These are phyloP conservation scores for Penicillium psychrofluorescens DNA, from an alignment of 495 filamentous ascomycete genomes.

Conservation along the genomic window DNA sequence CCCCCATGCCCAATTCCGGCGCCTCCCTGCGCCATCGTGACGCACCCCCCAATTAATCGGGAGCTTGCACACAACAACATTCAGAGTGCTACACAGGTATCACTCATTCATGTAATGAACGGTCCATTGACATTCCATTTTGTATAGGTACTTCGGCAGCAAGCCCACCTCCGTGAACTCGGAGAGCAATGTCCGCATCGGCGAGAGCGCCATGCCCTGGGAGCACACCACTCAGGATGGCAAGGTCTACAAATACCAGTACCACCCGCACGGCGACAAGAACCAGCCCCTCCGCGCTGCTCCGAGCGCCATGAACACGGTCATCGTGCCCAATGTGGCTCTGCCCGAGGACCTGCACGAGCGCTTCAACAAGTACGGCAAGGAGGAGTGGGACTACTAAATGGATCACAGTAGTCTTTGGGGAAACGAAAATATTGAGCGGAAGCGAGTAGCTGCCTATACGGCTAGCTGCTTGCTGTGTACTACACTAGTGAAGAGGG, in stretches of 20 bases:
- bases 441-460: slow-evolving; percentile 25
- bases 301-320: slow-evolving; percentile 87
- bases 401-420: slow-evolving; percentile 8
- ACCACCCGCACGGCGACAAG: slow-evolving; percentile 83
- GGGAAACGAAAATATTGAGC: slow-evolving; percentile 9
- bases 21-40: slow-evolving; percentile 8
- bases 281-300: slow-evolving; percentile 74
- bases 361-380: slow-evolving; percentile 97
- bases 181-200: slow-evolving; percentile 69
- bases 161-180: slow-evolving; percentile 80
- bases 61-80: not conserved
- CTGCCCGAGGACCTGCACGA: slow-evolving; percentile 91
- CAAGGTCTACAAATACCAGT: slow-evolving; percentile 74
- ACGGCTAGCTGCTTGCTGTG: slow-evolving; percentile 58
- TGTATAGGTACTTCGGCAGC: slow-evolving; percentile 53
- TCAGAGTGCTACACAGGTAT: not conserved
- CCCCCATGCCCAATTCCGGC: slow-evolving; percentile 1
- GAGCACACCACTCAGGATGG: slow-evolving; percentile 51
- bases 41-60: not conserved
- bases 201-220: slow-evolving; percentile 80
- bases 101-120: not conserved
- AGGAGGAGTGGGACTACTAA: slow-evolving; percentile 60
- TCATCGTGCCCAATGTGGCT: slow-evolving; percentile 86
- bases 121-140: not conserved
- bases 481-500: slow-evolving; percentile 37